Conservation (phyloP, 768 basidiomycete species). For the Hygrophorus russula region DNA sequence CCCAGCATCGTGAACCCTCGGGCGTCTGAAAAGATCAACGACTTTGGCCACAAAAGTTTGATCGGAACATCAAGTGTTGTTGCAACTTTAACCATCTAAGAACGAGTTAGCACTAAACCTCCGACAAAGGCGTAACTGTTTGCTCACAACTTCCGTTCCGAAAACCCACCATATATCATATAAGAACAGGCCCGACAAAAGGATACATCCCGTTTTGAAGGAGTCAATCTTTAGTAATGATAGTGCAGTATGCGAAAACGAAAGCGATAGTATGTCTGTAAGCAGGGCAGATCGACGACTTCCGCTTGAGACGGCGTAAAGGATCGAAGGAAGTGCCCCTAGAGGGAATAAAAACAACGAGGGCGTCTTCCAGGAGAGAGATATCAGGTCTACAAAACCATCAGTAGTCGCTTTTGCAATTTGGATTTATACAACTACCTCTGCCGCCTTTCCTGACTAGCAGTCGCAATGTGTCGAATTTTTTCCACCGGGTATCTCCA, state of each 20-base stretch:
- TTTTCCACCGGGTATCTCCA: conserved; percentile 46
- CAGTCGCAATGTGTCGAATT: conserved; percentile 36
- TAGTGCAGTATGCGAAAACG: conserved; percentile 74
- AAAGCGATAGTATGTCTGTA: conserved; percentile 67
- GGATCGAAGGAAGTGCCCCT: conserved; percentile 48
- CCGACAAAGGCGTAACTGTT: not conserved
- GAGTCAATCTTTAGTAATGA: conserved; percentile 77
- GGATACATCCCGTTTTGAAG: conserved; percentile 75
- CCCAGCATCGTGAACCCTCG: conserved; percentile 84
- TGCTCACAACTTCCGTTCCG: conserved; percentile 69
- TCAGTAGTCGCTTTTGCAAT: conserved; percentile 1
- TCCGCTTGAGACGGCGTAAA: conserved; percentile 41
- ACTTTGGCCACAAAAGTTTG: conserved; percentile 84
- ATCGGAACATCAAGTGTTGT: conserved; percentile 86
- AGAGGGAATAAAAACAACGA: conserved; percentile 46
- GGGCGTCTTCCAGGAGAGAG: conserved; percentile 45
- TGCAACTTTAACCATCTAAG: conserved; percentile 88
- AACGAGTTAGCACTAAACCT: conserved; percentile 5
- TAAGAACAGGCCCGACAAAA: conserved; percentile 76
- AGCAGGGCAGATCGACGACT: conserved; percentile 52
- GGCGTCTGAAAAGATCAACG: conserved; percentile 31
- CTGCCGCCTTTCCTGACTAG: conserved; percentile 32
- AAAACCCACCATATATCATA: conserved; percentile 98
- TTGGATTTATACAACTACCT: conserved; percentile 23
- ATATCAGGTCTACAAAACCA: conserved; percentile 18